Conservation (phyloP, 2,329 filamentous ascomycete species). For the Ceratocystis eucalypticola region DNA sequence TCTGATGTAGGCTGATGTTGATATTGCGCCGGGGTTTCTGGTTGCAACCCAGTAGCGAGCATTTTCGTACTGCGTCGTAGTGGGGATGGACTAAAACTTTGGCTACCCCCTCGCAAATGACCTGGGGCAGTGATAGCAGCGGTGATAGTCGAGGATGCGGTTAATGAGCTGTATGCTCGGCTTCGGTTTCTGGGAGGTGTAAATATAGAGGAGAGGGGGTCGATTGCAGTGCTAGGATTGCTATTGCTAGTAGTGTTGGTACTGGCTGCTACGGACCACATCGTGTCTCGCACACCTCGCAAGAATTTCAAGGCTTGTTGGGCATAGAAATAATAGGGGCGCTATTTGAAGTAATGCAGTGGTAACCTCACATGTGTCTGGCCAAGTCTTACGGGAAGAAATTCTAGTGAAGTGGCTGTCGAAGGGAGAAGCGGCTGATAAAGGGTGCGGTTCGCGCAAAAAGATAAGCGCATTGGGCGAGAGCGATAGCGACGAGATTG, state of each 20-base stretch:
- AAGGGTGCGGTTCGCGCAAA: background rate
- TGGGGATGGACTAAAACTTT: constrained; percentile 15
- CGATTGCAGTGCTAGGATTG: constrained; percentile 4
- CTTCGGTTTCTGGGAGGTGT: constrained; percentile 14
- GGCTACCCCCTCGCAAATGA: constrained; percentile 14
- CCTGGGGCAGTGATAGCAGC: constrained; percentile 1
- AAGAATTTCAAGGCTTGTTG: background rate
- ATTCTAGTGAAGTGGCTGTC: background rate
- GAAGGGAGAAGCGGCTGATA: background rate
- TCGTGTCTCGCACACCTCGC: background rate
- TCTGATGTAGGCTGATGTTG: background rate
- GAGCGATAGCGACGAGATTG: background rate
- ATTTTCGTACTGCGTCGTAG: constrained; percentile 14
- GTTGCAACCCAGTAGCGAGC: background rate
- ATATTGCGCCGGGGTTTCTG: background rate
- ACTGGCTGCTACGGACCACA: constrained; percentile 14
- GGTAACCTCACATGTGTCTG: background rate
- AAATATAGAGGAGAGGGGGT: constrained; percentile 12
- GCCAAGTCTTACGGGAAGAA: background rate
- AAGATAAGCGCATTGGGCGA: background rate
- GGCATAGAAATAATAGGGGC: background rate
- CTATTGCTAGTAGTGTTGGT: constrained; percentile 9
- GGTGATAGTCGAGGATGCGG: constrained; percentile 10
- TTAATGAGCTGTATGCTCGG: constrained; percentile 13
- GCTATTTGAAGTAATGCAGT: background rate